Evolutionary conservation across 306 rosid species (phyloP), one percentile per base, ranked within the genome.

Genomic region (Rubus parviflorus): DNA sequence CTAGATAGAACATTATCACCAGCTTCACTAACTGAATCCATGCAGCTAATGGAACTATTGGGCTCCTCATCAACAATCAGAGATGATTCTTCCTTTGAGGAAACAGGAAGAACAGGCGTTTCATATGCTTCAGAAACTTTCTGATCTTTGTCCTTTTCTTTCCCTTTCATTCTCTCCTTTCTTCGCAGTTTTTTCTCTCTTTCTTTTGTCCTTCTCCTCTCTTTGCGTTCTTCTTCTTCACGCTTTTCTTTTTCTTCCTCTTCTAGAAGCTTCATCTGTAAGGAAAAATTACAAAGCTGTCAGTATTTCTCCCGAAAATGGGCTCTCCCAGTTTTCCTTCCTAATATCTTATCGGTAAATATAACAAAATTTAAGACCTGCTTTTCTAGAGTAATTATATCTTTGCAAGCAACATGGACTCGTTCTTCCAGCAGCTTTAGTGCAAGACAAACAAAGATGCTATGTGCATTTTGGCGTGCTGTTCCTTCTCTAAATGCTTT

Each of bases 401-500:
- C 99, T 88, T 93, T 96, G 91, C 98, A 96, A 13, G 94, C 98
- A 83, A 96, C 93, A 85, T 91, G 98, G 80, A 93, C 94, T 61
- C 93, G 94, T 73, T 96, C 99, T 90, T 96, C 99, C 84, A 96
- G 92, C 81, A 96, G 83, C 81, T 96, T 91, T 74, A 93, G 88
- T 60, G 97, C 97, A 81, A 96, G 97, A 81, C 97, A 96, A 47
- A 96, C 98, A 72, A 96, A 96, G 80, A 96, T 91, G 86, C 99
- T 91, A 82, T 96, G 99, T 19, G 99, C 98, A 90, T 96, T 96
- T 93, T 96, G 99, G 82, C 99, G 99, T 8, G 99, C 98, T 57
- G 99, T 96, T 80, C 99, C 99, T 91, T 96, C 99, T 86, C 98
- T 86, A 82, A 96, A 96, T 46, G 99, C 98, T 80, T 96, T 96